phyloP scores from a whole-genome alignment of 768 basidiomycete genomes.

The Suillus plorans region DNA sequence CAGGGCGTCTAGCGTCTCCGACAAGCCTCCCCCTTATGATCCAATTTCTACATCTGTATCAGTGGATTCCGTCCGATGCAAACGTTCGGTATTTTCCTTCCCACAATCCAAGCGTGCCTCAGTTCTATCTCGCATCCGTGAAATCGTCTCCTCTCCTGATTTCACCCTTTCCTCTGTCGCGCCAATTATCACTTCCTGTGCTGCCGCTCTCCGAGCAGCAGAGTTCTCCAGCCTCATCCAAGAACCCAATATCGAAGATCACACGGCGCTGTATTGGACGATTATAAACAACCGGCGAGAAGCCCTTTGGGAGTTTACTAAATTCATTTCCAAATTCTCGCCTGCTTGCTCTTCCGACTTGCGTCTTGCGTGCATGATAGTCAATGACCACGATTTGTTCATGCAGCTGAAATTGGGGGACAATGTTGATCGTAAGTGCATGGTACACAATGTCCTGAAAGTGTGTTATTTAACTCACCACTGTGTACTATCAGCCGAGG shows the following conservation, averaged over 20 bases:
- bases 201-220: conserved; percentile 51
- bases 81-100: not conserved
- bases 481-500: conserved; percentile 26
- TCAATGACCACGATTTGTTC: conserved; percentile 3
- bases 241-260: not conserved
- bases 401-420: not conserved
- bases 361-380: conserved; percentile 53
- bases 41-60: conserved; percentile 12
- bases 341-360: conserved; percentile 49
- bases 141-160: conserved; percentile 35
- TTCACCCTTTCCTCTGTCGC: conserved; percentile 23
- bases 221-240: conserved; percentile 18
- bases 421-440: too few relatives aligned
- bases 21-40: not conserved
- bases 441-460: too few relatives aligned
- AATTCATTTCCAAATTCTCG: conserved; percentile 44
- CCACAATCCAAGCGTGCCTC: conserved; percentile 24
- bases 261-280: not conserved
- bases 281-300: conserved; percentile 22
- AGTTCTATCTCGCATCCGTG: conserved; percentile 49
- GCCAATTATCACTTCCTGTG: conserved; percentile 54
- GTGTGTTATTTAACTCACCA: not conserved
- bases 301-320: conserved; percentile 34
- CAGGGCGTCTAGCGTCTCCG: not conserved
- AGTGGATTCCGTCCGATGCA: not conserved